Evolutionary conservation across 2,329 filamentous ascomycete genomes (phyloP), one percentile per base, ranked within the genome.

Genomic region (Alternaria postmessia): DNA sequence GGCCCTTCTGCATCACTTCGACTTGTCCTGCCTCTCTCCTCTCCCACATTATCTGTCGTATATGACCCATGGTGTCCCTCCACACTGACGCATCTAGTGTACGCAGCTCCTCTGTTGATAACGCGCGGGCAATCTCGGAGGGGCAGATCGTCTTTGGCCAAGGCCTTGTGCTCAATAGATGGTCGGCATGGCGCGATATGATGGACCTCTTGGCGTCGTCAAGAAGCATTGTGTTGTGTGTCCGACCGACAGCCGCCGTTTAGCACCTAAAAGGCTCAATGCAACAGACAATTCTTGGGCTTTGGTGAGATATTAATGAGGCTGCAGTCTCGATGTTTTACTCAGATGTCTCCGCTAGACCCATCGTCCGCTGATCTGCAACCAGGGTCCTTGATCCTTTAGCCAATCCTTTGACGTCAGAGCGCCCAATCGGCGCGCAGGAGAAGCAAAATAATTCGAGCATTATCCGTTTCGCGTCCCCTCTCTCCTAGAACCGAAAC

Each of bases 111-210:
- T 69, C 56, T 3, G 58, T 18, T 14, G 81, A 79, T 8, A 85
- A 69, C 1, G 81, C 78, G 26, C 84, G 78, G 2, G 83, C 82
- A 39, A 84, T 77, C 71, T 85, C 83, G 14, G 83, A 85, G 4
- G 83, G 84, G 65, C 84, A 86, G 62, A 85, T 81, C 0, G 84
- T 85, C 67, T 85, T 85, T 11, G 83, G 84, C 51, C 70, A 75
- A 18, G 69, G 64, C 38, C 81, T 72, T 9, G 66, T 49, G 34
- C 61, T 56, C 20, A 81, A 68, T 24, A 80, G 69, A 30, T 58
- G 61, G 36, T 66, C 38, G 46, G 78, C 66, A 65, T 68, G 70
- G 32, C 41, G 30, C 22, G 63, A 44, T 52, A 68, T 51, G 18
- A 70, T 58, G 3, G 51, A 41, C 20, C 49, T 62, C 54, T 73